Evolutionary conservation across 1,284 basidiomycete species (phyloP).

Genomic region (Athelia psychrophila): DNA sequence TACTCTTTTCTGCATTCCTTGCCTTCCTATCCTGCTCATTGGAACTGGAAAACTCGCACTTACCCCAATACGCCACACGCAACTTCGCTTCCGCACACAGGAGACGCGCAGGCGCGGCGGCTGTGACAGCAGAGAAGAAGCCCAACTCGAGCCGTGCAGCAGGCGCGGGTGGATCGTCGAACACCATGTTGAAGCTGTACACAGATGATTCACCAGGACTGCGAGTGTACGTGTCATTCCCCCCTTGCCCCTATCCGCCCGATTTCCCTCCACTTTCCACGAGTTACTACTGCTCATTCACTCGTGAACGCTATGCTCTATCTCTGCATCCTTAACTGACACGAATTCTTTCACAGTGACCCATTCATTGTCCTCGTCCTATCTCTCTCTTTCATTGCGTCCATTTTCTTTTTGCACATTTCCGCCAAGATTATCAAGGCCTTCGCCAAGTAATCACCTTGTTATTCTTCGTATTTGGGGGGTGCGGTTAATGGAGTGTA

Average conservation of each 20-base stretch:
- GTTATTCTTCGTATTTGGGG: no score
- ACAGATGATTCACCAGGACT: slow-evolving; percentile 97
- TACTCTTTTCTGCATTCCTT: no score
- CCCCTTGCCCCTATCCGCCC: background rate
- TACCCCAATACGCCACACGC: slow-evolving; percentile 6
- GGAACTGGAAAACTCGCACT: background rate
- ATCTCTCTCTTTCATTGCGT: slow-evolving; percentile 96
- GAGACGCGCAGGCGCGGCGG: slow-evolving; percentile 72
- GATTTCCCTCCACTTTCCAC: no score
- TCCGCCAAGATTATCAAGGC: slow-evolving; percentile 91
- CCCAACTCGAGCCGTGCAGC: slow-evolving; percentile 92
- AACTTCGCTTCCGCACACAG: slow-evolving; percentile 34
- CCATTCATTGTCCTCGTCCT: slow-evolving; percentile 97
- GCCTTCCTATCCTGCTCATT: no score
- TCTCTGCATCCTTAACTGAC: background rate
- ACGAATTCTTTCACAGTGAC: slow-evolving; percentile 58
- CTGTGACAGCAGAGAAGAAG: slow-evolving; percentile 49
- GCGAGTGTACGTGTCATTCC: slow-evolving; percentile 75
- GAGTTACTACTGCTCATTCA: slow-evolving; percentile 1
- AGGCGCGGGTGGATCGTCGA: slow-evolving; percentile 93
- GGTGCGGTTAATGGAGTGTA: no score
- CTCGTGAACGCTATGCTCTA: slow-evolving; percentile 2
- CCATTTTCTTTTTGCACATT: slow-evolving; percentile 99
- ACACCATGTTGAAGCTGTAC: slow-evolving; percentile 98
- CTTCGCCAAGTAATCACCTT: slow-evolving; percentile 70